Conservation (phyloP, 371 early-diverging fungal species). For the Actinomucor elegans region DNA sequence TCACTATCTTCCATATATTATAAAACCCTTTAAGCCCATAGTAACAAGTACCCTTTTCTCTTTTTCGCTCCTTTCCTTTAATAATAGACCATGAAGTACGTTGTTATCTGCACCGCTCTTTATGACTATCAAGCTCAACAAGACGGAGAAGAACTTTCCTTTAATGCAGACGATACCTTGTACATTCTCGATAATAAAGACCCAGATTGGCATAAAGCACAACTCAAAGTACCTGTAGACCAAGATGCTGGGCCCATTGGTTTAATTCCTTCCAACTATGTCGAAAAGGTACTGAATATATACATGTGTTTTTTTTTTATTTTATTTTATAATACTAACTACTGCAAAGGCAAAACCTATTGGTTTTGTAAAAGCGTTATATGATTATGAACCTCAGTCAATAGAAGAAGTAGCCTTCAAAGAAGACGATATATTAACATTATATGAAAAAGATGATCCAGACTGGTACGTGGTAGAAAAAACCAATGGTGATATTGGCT, state of each 20-base stretch:
- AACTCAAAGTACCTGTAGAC: slow-evolving; percentile 47
- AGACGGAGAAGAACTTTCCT: slow-evolving; percentile 81
- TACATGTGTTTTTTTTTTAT: neutral
- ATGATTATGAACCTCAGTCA: slow-evolving; percentile 73
- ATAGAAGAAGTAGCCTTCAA: slow-evolving; percentile 77
- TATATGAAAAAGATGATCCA: slow-evolving; percentile 76
- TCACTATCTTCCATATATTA: too few relatives aligned
- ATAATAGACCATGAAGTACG: slow-evolving; percentile 36
- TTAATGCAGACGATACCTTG: slow-evolving; percentile 73
- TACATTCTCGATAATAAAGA: slow-evolving; percentile 72
- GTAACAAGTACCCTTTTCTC: too few relatives aligned
- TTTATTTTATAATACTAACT: neutral
- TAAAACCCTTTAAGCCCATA: too few relatives aligned
- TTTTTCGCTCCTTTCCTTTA: neutral
- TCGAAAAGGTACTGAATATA: slow-evolving; percentile 55
- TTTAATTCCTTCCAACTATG: slow-evolving; percentile 79
- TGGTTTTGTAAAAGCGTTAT: slow-evolving; percentile 67
- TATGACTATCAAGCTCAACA: slow-evolving; percentile 81
- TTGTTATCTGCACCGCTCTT: slow-evolving; percentile 41
- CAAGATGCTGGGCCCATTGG: slow-evolving; percentile 61
- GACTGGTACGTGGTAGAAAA: slow-evolving; percentile 76
- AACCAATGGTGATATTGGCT: slow-evolving; percentile 57
- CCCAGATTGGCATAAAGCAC: slow-evolving; percentile 79
- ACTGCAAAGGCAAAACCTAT: slow-evolving; percentile 46
- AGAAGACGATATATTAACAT: slow-evolving; percentile 68